phyloP scores from a whole-genome alignment of 2,329 filamentous ascomycete species.

The Zarea fungicola region DNA sequence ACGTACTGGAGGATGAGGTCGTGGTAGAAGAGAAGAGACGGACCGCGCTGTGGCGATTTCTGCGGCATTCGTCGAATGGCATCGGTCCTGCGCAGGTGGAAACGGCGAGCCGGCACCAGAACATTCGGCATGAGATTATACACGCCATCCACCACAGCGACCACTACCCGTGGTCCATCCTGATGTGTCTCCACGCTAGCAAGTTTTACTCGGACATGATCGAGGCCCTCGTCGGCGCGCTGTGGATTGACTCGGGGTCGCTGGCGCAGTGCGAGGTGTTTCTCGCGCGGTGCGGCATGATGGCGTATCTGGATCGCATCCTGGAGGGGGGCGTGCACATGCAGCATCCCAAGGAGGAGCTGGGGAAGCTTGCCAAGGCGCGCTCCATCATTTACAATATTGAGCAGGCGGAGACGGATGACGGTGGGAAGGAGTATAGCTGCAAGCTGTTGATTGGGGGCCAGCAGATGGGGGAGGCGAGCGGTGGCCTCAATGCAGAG shows the following conservation, averaged over 20 bases:
- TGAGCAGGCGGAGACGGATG: conserved; percentile 19
- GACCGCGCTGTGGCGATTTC: conserved; percentile 61
- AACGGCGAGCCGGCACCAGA: conserved; percentile 40
- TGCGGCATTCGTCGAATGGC: conserved; percentile 51
- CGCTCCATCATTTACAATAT: conserved; percentile 51
- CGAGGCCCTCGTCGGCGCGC: conserved; percentile 73
- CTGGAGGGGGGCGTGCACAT: conserved; percentile 54
- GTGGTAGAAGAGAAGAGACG: conserved; percentile 18
- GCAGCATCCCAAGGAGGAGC: conserved; percentile 61
- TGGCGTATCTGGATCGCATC: conserved; percentile 57
- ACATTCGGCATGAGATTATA: conserved; percentile 44
- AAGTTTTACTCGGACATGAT: conserved; percentile 84
- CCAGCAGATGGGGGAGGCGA: conserved; percentile 38
- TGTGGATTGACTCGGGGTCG: conserved; percentile 74
- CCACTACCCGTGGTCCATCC: conserved; percentile 70
- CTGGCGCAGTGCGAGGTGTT: conserved; percentile 55
- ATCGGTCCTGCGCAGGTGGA: conserved; percentile 43
- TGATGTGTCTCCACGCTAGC: conserved; percentile 58
- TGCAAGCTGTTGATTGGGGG: conserved; percentile 49
- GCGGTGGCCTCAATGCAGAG: conserved; percentile 40
- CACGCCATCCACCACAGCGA: conserved; percentile 43
- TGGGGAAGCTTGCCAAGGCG: conserved; percentile 53
- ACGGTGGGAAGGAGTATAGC: conserved; percentile 24
- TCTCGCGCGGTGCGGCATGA: conserved; percentile 58
- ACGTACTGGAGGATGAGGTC: conserved; percentile 14